phyloP scores from a whole-genome alignment of 148 eudicot genomes.

The Camellia japonica region DNA sequence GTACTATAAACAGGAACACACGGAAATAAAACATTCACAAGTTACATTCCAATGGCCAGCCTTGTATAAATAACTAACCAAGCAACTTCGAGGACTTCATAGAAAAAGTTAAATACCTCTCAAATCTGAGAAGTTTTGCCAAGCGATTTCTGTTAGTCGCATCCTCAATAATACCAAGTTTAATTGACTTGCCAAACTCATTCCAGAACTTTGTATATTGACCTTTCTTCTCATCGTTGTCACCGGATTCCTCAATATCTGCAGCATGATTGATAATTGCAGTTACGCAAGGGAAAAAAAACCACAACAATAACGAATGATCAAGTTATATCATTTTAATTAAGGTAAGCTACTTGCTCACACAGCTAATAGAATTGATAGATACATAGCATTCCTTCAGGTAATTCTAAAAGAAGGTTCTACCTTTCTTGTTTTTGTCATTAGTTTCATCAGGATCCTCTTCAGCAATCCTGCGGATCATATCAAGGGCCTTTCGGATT shows the following conservation, averaged over 20 bases:
- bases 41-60: neutral
- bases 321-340: neutral
- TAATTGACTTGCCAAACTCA: conserved; percentile 96
- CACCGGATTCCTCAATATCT: conserved; percentile 81
- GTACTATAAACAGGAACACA: conserved; percentile 43
- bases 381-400: neutral
- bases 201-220: conserved; percentile 95
- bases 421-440: conserved; percentile 81
- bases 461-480: conserved; percentile 96
- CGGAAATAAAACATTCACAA: neutral
- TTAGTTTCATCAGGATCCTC: conserved; percentile 92
- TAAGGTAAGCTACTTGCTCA: neutral
- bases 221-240: conserved; percentile 83
- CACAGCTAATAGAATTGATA: neutral
- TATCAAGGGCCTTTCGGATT: conserved; percentile 97
- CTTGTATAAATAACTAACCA: neutral
- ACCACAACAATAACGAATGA: neutral
- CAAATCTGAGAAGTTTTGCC: conserved; percentile 92
- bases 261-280: conserved; percentile 11
- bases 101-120: conserved; percentile 52
- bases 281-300: neutral
- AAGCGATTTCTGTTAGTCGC: conserved; percentile 95
- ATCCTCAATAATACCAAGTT: conserved; percentile 97
- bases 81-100: neutral
- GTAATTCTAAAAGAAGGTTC: neutral